Evolutionary conservation across 495 filamentous ascomycete species (phyloP), one percentile per base, ranked within the genome.

Genomic region (Lophium mytilinum): DNA sequence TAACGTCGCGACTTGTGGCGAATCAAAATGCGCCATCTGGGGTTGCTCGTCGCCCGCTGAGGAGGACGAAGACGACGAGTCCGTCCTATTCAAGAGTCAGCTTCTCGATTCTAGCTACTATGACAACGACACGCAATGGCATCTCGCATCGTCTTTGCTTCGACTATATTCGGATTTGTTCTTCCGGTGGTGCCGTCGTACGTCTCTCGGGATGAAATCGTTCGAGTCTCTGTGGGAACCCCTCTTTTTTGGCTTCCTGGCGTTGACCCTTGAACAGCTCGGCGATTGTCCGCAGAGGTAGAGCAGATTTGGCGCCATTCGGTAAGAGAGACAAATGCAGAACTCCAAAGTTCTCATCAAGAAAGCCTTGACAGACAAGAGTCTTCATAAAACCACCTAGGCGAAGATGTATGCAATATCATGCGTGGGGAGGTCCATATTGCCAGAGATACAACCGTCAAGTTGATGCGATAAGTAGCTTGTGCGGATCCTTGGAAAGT

Each of bases 21-120:
- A 50, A 24, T 63, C 55, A 35, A 58, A 12, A 15, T 58, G 55
- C 34, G 54, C 40, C 6, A 55, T 37, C 10, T 19, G n/a, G 12
- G 37, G 50, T 17, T 35, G 39, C 9, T 55, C 35, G 21, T 52
- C 55, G 46, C 55, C 54, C 18, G 50, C n/a, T 7, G 14, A 24
- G 24, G 34, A 21, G 33, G 52, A 17, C 18, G 50, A 17, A 11
- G 14, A 24, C 33, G 34, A 21, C 17, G 52, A 17, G 9, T 61
- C 53, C 43, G 46, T 47, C n/a, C 58, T 61, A 43, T 49, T 12
- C 0, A 17, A 15, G 11, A 30, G 58, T 61, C 47, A 61, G 58
- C 40, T 35, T n/a, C 6, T 21, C 40, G 2, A 7, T 35, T 21
- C 39, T 3, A 19, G 11, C 7, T 30, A 12, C 37, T 11, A 54